Percentiles rank a stretch among this genome's conserved stretches.
Evolutionary conservation across 495 filamentous ascomycete species (phyloP).

Genomic region (Bombardia bombarda): DNA sequence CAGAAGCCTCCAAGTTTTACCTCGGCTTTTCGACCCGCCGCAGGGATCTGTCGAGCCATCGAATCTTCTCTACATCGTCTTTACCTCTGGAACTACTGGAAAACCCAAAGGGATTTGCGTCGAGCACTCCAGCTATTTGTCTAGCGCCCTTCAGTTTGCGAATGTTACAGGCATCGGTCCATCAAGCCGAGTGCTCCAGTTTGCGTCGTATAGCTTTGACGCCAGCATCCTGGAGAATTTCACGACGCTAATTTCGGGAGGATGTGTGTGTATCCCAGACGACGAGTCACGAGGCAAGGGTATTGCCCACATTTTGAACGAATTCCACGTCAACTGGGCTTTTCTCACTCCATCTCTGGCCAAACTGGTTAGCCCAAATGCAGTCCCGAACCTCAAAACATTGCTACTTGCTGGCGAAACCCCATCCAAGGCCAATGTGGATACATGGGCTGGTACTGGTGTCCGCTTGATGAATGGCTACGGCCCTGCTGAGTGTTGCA

Average conservation of each 20-base stretch:
- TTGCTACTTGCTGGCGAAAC: too few relatives aligned
- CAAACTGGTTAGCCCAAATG: too few relatives aligned
- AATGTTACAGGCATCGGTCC: constrained; percentile 28
- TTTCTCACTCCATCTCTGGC: constrained; percentile 15
- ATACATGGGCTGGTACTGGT: too few relatives aligned
- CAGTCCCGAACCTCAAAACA: too few relatives aligned
- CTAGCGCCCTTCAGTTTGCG: constrained; percentile 24
- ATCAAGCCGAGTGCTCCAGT: constrained; percentile 43
- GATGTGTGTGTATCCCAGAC: constrained; percentile 26
- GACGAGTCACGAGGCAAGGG: constrained; percentile 12
- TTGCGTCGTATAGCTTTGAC: constrained; percentile 53
- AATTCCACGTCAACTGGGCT: constrained; percentile 17
- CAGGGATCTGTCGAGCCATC: constrained; percentile 5
- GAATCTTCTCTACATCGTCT: constrained; percentile 43
- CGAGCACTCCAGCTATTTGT: constrained; percentile 38
- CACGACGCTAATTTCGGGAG: constrained; percentile 39
- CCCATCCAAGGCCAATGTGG: too few relatives aligned
- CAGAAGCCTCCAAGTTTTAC: too few relatives aligned
- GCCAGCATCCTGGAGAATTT: constrained; percentile 49
- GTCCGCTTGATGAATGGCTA: constrained; percentile 21
- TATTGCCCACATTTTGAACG: constrained; percentile 7
- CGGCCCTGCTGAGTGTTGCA: constrained; percentile 20
- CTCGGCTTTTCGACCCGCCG: too few relatives aligned
- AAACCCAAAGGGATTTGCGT: constrained; percentile 40
- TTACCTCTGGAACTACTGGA: constrained; percentile 16